Base-by-base conservation (phyloP, 2,329 filamentous ascomycete genomes). In the Zasmidium angulare region DNA sequence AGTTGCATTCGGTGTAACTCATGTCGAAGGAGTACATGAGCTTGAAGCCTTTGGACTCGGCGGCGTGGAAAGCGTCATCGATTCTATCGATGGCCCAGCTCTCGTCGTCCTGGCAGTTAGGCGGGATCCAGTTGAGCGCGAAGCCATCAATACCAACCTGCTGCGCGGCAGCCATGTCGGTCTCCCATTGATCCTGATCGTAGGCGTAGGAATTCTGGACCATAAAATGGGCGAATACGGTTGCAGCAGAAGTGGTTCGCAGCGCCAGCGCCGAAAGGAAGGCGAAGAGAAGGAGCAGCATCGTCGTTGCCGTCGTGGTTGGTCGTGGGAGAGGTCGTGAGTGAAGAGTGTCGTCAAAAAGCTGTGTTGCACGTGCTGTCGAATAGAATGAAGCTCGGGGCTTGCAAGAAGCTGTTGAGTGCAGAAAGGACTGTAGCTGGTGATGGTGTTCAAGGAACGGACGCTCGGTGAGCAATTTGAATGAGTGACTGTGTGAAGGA, bases 21-120 rank as follows among this genome's bases (percentile, higher is more conserved):
- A 75, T 75, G 65, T 76, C 74, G 64, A 76, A 76, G 20, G 74
- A 75, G 61, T 71, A 68, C 61, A 74, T 69, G 61, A 76, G 67
- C 63, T 71, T 70, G 68, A 76, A 76, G 60, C 69, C 68, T 53
- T 69, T 62, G 31, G 65, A 48, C 59, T 70, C 69, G 46, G 73
- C 74, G 53, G 69, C 74, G 49, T 62, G 66, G 61, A 66, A 75
- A 31, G 74, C 74, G 59, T 74, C 72, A 50, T 72, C 70, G 53
- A 75, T 73, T 56, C 69, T 69, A 65, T 71, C 69, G 26, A 69
- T 59, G 59, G 68, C 67, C 73, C 73, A 76, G 55, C 55, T 62
- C 50, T 69, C 65, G 53, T 68, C 62, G 50, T 59, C 61, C 31
- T 66, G 53, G 62, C 74, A 76, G 65, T 74, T 66, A 17, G 74